phyloP scores from a whole-genome alignment of 108 stramenopile species.

The Cyclotella atomus region DNA sequence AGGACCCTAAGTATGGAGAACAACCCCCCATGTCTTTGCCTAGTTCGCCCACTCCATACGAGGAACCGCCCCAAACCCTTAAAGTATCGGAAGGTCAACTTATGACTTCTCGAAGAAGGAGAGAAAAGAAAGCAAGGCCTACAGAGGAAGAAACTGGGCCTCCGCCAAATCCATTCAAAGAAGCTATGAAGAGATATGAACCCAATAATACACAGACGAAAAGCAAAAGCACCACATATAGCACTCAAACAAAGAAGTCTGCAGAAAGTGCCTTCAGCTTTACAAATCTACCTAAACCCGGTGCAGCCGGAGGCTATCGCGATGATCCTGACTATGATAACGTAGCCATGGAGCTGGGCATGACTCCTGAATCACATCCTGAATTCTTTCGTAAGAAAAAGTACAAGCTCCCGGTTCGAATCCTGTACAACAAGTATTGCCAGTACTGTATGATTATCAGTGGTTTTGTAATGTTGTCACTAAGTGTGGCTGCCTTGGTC shows the following conservation, averaged over 20 bases:
- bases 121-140: background rate
- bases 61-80: background rate
- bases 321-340: background rate
- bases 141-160: background rate
- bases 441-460: conserved; percentile 1
- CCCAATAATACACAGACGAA: background rate
- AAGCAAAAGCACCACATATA: background rate
- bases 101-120: background rate
- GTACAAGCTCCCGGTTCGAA: background rate
- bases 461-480: background rate
- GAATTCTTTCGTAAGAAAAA: background rate
- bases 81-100: background rate
- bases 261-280: background rate
- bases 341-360: background rate
- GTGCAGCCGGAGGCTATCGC: background rate
- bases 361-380: conserved; percentile 6
- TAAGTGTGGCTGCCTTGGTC: background rate
- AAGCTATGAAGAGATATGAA: background rate
- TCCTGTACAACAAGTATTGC: background rate
- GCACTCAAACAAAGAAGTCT: background rate
- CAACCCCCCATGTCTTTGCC: background rate
- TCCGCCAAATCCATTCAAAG: background rate
- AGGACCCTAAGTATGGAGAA: background rate
- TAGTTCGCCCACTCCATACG: background rate
- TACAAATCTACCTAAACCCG: background rate